Evolutionary conservation across 805 yeast genomes (phyloP).

Genomic region (Yamadazyma tumulicola): DNA sequence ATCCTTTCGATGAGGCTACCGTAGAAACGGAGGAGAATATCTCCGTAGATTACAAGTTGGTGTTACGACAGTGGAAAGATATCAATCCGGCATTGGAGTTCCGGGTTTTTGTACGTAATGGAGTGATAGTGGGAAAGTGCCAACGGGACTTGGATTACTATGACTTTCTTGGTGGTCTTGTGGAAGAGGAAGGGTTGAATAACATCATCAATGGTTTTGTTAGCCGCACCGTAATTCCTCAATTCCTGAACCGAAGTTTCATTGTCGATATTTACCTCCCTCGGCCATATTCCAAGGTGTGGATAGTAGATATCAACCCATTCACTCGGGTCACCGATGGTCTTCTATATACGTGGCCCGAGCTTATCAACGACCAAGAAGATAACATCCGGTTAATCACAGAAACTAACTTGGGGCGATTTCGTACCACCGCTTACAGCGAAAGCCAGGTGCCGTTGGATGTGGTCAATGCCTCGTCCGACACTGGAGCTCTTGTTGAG

Average conservation of each 20-base stretch:
- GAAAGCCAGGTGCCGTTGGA: conserved; percentile 92
- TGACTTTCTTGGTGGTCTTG: conserved; percentile 57
- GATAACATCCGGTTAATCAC: conserved; percentile 62
- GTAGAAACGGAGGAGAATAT: conserved; percentile 19
- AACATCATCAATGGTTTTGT: conserved; percentile 23
- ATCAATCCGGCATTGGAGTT: conserved; percentile 91
- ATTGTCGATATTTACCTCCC: conserved; percentile 85
- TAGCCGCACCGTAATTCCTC: conserved; percentile 29
- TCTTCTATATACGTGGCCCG: conserved; percentile 80
- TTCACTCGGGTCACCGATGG: conserved; percentile 77
- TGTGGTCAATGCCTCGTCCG: conserved; percentile 76
- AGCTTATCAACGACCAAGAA: conserved; percentile 42
- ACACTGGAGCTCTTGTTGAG: conserved; percentile 67
- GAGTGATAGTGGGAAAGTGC: conserved; percentile 64
- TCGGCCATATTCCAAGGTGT: conserved; percentile 61
- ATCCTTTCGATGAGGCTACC: conserved; percentile 54
- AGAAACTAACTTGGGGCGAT: conserved; percentile 67
- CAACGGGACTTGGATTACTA: conserved; percentile 88
- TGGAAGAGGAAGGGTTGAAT: conserved; percentile 32
- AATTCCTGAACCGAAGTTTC: conserved; percentile 24
- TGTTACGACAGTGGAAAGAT: conserved; percentile 77
- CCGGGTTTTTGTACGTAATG: conserved; percentile 71
- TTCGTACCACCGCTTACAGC: conserved; percentile 77
- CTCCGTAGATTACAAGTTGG: conserved; percentile 48
- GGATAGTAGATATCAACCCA: conserved; percentile 83